Percentiles rank a stretch among this genome's conserved stretches.
Evolutionary conservation across 2,329 filamentous ascomycete species (phyloP).

Genomic region (Didymella keratinophila): DNA sequence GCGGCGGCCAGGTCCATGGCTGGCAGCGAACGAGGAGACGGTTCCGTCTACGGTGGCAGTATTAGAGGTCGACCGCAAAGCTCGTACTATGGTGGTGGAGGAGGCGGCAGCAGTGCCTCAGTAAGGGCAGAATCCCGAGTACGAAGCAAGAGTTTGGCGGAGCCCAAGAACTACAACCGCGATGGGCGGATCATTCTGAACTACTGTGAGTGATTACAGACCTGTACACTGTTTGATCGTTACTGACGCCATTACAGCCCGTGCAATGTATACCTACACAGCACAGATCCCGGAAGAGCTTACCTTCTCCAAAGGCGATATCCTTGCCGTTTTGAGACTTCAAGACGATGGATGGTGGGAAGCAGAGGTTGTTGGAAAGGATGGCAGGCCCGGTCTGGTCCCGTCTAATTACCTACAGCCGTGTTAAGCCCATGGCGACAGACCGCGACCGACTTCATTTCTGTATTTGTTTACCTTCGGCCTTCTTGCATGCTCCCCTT

Average conservation of each 20-base stretch:
- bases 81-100: conserved; percentile 51
- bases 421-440: conserved; percentile 48
- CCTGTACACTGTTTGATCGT: not conserved
- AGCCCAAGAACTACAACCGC: conserved; percentile 81
- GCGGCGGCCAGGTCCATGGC: conserved; percentile 57
- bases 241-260: conserved; percentile 64
- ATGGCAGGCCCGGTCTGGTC: conserved; percentile 65
- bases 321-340: conserved; percentile 84
- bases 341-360: conserved; percentile 99
- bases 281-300: conserved; percentile 96
- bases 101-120: conserved; percentile 35
- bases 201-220: conserved; percentile 75
- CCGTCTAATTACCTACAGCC: conserved; percentile 73
- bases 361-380: conserved; percentile 81
- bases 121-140: conserved; percentile 54
- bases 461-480: not conserved
- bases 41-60: conserved; percentile 38
- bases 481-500: conserved; percentile 3
- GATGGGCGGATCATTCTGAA: conserved; percentile 90
- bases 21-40: conserved; percentile 47
- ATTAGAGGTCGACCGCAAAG: conserved; percentile 52
- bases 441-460: not conserved
- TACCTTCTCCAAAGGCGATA: conserved; percentile 89
- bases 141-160: conserved; percentile 87
- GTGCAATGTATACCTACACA: conserved; percentile 92